These are phyloP conservation scores for Colletotrichum agaves DNA, from an alignment of 2,329 filamentous ascomycete genomes.

Conservation along the genomic window DNA sequence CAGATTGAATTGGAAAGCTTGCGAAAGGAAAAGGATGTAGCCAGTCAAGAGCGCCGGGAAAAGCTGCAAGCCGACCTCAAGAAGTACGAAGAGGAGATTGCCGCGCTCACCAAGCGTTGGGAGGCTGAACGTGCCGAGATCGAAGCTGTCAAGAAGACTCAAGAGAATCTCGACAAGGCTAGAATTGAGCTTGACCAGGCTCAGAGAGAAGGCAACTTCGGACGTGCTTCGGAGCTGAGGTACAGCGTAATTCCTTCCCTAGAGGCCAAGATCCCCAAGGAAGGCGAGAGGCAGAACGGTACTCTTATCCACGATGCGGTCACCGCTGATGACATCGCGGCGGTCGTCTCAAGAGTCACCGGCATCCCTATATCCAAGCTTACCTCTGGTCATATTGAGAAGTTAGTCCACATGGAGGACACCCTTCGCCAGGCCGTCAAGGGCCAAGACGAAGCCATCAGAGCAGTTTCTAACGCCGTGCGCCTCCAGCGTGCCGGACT, in stretches of 20 bases:
- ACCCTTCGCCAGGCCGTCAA: constrained; percentile 84
- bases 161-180: constrained; percentile 88
- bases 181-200: constrained; percentile 87
- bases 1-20: constrained; percentile 97
- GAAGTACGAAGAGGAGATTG: constrained; percentile 79
- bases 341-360: constrained; percentile 89
- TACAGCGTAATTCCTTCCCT: constrained; percentile 88
- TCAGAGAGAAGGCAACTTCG: constrained; percentile 89
- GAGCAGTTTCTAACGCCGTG: constrained; percentile 91
- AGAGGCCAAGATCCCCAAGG: constrained; percentile 82
- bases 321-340: constrained; percentile 93
- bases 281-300: constrained; percentile 65
- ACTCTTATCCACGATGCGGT: constrained; percentile 91
- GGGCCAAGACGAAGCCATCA: constrained; percentile 93
- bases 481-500: constrained; percentile 93
- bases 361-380: constrained; percentile 94
- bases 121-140: constrained; percentile 89
- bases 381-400: constrained; percentile 93
- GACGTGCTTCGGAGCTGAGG: constrained; percentile 86
- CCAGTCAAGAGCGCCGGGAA: constrained; percentile 86
- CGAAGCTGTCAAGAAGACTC: constrained; percentile 85
- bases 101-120: constrained; percentile 84
- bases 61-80: constrained; percentile 84
- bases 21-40: constrained; percentile 91
- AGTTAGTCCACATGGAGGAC: constrained; percentile 96